Evolutionary conservation across 2,329 filamentous ascomycete species (phyloP).

Genomic region (Monosporascus ibericus): DNA sequence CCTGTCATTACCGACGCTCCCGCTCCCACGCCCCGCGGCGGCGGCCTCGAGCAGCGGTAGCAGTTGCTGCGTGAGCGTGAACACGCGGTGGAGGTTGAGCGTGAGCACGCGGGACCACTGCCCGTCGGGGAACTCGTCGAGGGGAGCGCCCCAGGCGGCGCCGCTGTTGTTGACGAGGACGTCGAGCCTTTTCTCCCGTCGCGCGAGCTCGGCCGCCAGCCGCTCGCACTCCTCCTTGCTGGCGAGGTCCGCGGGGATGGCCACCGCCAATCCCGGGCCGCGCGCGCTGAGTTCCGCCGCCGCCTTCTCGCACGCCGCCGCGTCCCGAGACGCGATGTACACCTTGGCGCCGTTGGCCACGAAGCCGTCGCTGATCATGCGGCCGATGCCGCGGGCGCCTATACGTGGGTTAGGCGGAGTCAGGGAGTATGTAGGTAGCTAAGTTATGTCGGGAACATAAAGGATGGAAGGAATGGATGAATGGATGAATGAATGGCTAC

Average conservation of each 20-base stretch:
- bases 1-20: too few species aligned
- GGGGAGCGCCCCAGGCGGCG: slow-evolving; percentile 56
- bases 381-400: slow-evolving; percentile 56
- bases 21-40: slow-evolving; percentile 10
- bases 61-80: slow-evolving; percentile 58
- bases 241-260: slow-evolving; percentile 60
- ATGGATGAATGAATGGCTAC: neutral
- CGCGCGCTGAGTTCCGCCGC: slow-evolving; percentile 50
- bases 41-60: slow-evolving; percentile 52
- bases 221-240: slow-evolving; percentile 47
- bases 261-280: slow-evolving; percentile 45
- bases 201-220: slow-evolving; percentile 45
- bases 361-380: slow-evolving; percentile 63
- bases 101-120: slow-evolving; percentile 56
- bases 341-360: slow-evolving; percentile 58
- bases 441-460: neutral
- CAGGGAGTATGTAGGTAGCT: too few species aligned
- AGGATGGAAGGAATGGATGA: neutral
- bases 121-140: slow-evolving; percentile 52
- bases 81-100: slow-evolving; percentile 63
- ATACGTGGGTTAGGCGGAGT: neutral
- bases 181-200: slow-evolving; percentile 47
- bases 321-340: slow-evolving; percentile 61
- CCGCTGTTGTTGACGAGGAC: slow-evolving; percentile 63
- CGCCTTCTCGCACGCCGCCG: slow-evolving; percentile 47